Base-by-base conservation (phyloP, 345 rosid species). In the Eucalyptus regnans region DNA sequence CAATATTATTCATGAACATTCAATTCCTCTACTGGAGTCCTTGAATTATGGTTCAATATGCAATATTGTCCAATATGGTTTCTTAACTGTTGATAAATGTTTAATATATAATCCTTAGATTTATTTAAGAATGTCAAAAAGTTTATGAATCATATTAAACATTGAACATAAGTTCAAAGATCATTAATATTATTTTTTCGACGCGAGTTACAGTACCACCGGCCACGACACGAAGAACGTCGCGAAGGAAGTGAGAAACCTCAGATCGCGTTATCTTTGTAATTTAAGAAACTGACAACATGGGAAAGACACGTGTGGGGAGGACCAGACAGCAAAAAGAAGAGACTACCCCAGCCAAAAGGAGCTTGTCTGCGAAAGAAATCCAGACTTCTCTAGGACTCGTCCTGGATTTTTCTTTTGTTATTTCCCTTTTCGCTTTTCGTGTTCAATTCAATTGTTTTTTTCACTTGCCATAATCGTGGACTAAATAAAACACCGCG, bases 1-100 rank as follows among this genome's bases (percentile, higher is more conserved):
- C 1, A 1, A 52, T 52, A 18, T 52, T 52, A 52, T 52, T 18
- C 0, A 4, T 7, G 4, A 7, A 18, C 0, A 7, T 52, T 52
- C 8, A 18, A 52, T 18, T 52, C 9, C 0, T 52, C 1, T 52
- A 18, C 7, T 18, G 7, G 2, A 7, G 0, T 52, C 23, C 4
- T 9, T 18, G 1, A 51, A 18, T 7, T 52, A 3, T 52, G 23
- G 2, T 52, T 0, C 56, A 52, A 52, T 52, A 52, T 7, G 9
- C 56, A 52, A 52, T 52, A 1, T 0, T 7, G 23, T 52, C 23
- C 23, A 52, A 52, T 1, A 7, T 3, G 1, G 9, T 52, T 52
- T 23, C 0, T 52, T 52, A 52, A 52, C 1, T 52, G 0, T 52
- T 52, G 9, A 7, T 52, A 7, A 52, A 52, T 1, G 2, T 52